Base-by-base conservation (phyloP, 345 rosid species). In the Sonneratia alba region DNA sequence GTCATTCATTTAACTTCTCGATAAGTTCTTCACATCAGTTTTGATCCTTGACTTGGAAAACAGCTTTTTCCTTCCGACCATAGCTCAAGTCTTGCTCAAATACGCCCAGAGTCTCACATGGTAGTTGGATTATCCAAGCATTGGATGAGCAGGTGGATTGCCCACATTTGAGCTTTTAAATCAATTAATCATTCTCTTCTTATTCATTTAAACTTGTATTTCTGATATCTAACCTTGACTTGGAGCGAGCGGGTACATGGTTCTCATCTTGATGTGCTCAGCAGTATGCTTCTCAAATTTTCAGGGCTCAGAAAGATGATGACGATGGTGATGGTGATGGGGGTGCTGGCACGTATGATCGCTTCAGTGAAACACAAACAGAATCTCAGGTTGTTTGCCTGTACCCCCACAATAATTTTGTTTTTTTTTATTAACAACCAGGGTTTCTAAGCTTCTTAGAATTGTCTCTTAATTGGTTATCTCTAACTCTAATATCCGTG, bases 331-430 rank as follows among this genome's bases (percentile, higher is more conserved):
- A 85, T 34, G 68, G 71, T 70, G 81, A 81, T 72, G 83, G 61
- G 57, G 74, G 76, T 55, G 74, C 61, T n/a, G 76, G 85, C 77
- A 67, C 77, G 49, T 85, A 81, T 48, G 87, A 86, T 73, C 83
- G 82, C 78, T 95, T 95, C 75, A 94, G 97, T 73, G 97, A 94
- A 83, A 95, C 99, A 13, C 99, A 92, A 80, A 90, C 97, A 21
- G 99, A 92, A 24, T 95, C 97, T 38, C 99, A 95, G 97, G 99
- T 92, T 77, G 68, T 79, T 71, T 62, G 38, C 34, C 27, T 8
- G 2, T 36, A 6, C 18, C 9, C 19, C 13, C 66, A 5, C 11
- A 0, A 62, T 62, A 12, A 13, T 62, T 18, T 21, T 19, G 6
- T 53, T 19, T 53, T 21, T 53, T 21, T 53, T 16, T 24, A 53